phyloP scores from a whole-genome alignment of 164 flowering plant genomes.

The Santalum album region DNA sequence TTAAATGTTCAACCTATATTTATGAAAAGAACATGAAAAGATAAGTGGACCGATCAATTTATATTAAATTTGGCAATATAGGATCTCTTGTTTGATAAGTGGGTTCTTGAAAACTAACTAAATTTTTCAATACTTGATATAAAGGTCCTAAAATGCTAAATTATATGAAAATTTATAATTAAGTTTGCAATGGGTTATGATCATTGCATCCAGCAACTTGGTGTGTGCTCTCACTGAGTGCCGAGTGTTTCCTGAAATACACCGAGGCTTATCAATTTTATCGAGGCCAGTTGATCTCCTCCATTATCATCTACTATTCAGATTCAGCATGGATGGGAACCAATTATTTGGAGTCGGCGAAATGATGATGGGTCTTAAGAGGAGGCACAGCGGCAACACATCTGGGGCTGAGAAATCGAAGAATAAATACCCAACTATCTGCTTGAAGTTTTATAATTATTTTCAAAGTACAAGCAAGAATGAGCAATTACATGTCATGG shows the following conservation, averaged over 20 bases:
- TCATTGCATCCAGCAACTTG: conserved; percentile 60
- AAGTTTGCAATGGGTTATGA: conserved; percentile 49
- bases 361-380: conserved; percentile 8
- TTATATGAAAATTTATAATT: too few relatives aligned
- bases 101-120: too few relatives aligned
- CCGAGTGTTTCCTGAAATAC: conserved; percentile 19
- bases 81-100: too few relatives aligned
- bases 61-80: too few relatives aligned
- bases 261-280: conserved; percentile 9
- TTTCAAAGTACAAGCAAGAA: conserved; percentile 17
- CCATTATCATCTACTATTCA: conserved; percentile 6
- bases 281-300: conserved; percentile 20
- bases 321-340: conserved; percentile 4
- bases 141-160: too few relatives aligned
- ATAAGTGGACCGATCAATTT: too few relatives aligned
- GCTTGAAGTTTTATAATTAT: conserved; percentile 23
- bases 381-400: conserved; percentile 22
- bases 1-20: too few relatives aligned
- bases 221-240: conserved; percentile 66
- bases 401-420: conserved; percentile 28
- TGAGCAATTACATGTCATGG: conserved; percentile 32
- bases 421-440: conserved; percentile 29
- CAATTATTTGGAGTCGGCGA: conserved; percentile 11
- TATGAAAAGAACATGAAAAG: too few relatives aligned
- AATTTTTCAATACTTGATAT: too few relatives aligned